Evolutionary conservation across 1,139 yeast genomes (phyloP), one percentile per base, ranked within the genome.

Genomic region (Blastobotrys aristatus): DNA sequence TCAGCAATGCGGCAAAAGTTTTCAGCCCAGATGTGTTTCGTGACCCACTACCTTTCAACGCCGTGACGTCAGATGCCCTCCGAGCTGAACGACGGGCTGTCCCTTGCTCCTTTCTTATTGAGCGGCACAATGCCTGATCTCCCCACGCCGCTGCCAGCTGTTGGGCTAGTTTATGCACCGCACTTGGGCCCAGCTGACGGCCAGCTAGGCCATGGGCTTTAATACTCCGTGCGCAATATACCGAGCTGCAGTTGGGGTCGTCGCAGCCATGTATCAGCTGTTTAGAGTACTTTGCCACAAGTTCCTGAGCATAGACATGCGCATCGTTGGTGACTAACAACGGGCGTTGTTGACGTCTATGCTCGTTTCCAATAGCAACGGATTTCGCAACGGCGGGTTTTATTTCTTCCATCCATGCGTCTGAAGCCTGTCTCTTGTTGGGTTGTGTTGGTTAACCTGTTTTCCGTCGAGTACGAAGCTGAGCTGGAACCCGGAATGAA

Each of bases 181-280:
- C 43, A 2, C 32, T 37, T 2, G 41, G 41, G n/a, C 52, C 43
- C 7, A 52, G 21, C 26, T 47, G 44, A 20, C 55, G 45, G n/a
- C 56, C 57, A 17, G 47, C 46, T 17, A 57, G 50, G 14, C 38
- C 38, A 16, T 34, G 36, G 11, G 38, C 31, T 30, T 47, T 44
- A 20, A 45, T 43, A 30, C 50, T 53, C 21, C 43, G 37, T 34
- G 41, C 44, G 36, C 63, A 59, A 39, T 51, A 58, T 18, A 56
- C 52, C 14, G 48, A 31, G 3, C 41, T 26, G 42, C 63, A 59
- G 1, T 30, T 29, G 4, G 39, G 21, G 38, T 55, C 53, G 7
- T 45, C 50, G 43, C 63, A 59, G 7, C 63, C 63, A 2, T 22
- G 34, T 1, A 50, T 40, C 24, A 58, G 49, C 50, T 59, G 63